A percentile compares a stretch with the other conserved stretches of the same genome.
Conservation (phyloP, 768 basidiomycete species). For the Podaxis rugospora region DNA sequence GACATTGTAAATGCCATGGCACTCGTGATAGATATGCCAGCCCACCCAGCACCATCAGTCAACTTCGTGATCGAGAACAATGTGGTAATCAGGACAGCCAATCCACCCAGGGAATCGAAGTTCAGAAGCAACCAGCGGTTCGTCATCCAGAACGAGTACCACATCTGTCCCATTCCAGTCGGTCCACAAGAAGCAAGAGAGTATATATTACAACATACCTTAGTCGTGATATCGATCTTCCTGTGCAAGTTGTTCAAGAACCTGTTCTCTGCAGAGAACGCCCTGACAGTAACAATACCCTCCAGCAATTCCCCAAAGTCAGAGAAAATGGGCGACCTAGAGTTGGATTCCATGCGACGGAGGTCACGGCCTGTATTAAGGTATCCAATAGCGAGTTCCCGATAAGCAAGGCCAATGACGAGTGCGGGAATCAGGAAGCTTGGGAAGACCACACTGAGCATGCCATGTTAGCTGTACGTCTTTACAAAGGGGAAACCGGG, state of each 20-base stretch:
- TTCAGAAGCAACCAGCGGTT: conserved; percentile 83
- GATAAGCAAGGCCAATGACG: conserved; percentile 72
- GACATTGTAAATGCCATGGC: conserved; percentile 49
- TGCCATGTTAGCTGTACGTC: background rate
- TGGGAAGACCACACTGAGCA: conserved; percentile 64
- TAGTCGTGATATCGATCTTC: conserved; percentile 76
- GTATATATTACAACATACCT: conserved; percentile 33
- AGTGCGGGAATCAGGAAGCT: conserved; percentile 75
- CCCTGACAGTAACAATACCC: conserved; percentile 90
- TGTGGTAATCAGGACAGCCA: conserved; percentile 71
- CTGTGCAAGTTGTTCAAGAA: conserved; percentile 73
- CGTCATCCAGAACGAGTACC: conserved; percentile 88
- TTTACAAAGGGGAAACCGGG: background rate
- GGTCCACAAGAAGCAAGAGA: background rate
- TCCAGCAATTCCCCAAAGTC: conserved; percentile 81
- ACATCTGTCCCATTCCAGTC: conserved; percentile 45
- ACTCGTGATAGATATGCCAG: conserved; percentile 73
- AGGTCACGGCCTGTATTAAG: conserved; percentile 80
- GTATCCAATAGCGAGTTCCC: conserved; percentile 64
- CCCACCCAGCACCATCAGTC: conserved; percentile 51
- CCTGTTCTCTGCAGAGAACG: conserved; percentile 76
- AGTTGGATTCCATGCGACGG: conserved; percentile 87
- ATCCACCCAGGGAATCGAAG: conserved; percentile 74
- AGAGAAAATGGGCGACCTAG: conserved; percentile 79
- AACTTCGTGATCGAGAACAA: conserved; percentile 68